phyloP scores from a whole-genome alignment of 2,329 filamentous ascomycete genomes.

The Fusarium haematococcum region DNA sequence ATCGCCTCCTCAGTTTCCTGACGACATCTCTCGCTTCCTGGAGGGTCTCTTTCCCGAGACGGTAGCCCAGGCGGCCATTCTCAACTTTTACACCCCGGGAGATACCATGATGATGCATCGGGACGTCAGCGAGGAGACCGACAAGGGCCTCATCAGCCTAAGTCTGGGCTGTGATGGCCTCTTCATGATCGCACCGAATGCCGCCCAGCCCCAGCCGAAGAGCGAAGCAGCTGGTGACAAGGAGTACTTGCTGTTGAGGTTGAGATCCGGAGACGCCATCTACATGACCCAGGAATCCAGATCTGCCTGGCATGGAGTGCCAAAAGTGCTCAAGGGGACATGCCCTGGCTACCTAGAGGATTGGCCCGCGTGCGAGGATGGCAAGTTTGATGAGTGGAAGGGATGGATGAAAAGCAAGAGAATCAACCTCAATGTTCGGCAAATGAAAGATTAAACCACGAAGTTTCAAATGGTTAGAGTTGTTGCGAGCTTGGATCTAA shows the following conservation, averaged over 20 bases:
- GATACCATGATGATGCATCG: constrained; percentile 94
- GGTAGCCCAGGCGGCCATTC: constrained; percentile 86
- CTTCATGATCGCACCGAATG: constrained; percentile 82
- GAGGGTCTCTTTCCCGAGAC: constrained; percentile 80
- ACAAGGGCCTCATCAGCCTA: constrained; percentile 83
- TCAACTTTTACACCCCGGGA: constrained; percentile 91
- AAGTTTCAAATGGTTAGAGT: background rate
- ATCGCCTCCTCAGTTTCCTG: constrained; percentile 78
- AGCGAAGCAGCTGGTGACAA: constrained; percentile 50
- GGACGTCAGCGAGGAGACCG: constrained; percentile 88
- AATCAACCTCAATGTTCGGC: constrained; percentile 91
- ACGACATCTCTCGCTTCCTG: constrained; percentile 77
- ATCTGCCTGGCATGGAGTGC: constrained; percentile 96
- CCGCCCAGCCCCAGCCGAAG: constrained; percentile 32
- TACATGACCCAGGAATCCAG: constrained; percentile 87
- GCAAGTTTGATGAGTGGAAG: constrained; percentile 74
- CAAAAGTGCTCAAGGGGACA: constrained; percentile 82
- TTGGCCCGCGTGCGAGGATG: constrained; percentile 74
- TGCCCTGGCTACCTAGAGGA: constrained; percentile 80
- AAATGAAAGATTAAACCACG: constrained; percentile 75
- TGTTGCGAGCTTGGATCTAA: background rate
- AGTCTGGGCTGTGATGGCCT: constrained; percentile 91
- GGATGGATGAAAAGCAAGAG: constrained; percentile 92
- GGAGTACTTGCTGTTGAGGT: constrained; percentile 69
- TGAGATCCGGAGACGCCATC: constrained; percentile 88